Conservation (phyloP, 441 rosid genomes). For the Adansonia grandidieri region DNA sequence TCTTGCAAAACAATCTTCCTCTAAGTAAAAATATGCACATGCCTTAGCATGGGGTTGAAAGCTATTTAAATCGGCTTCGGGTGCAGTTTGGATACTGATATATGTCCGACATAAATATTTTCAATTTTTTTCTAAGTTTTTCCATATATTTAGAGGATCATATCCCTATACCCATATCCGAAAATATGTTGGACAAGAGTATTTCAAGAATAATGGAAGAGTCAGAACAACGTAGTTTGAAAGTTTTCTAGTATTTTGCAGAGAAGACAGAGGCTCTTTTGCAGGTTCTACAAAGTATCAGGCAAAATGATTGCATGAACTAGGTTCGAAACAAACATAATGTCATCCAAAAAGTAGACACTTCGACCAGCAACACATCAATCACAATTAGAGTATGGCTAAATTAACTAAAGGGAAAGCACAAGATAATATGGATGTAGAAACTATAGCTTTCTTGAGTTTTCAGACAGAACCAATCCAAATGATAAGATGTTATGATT, state of each 20-base stretch:
- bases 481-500: not conserved
- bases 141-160: no score
- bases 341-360: not conserved
- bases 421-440: not conserved
- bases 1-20: conserved; percentile 2
- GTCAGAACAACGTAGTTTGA: no score
- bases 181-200: no score
- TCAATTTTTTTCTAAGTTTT: no score
- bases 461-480: not conserved
- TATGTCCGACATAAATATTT: no score
- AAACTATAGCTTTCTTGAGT: not conserved
- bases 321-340: not conserved
- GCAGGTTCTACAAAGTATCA: not conserved
- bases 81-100: no score
- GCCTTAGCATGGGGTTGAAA: not conserved
- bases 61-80: no score
- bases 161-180: no score
- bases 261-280: not conserved
- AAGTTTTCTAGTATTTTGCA: not conserved
- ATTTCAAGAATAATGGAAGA: no score
- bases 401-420: not conserved
- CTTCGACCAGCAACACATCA: not conserved
- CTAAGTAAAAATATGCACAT: not conserved
- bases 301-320: not conserved
- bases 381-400: not conserved